Base-by-base conservation (phyloP, 2,329 filamentous ascomycete species). In the Raffaelea ambrosiae region DNA sequence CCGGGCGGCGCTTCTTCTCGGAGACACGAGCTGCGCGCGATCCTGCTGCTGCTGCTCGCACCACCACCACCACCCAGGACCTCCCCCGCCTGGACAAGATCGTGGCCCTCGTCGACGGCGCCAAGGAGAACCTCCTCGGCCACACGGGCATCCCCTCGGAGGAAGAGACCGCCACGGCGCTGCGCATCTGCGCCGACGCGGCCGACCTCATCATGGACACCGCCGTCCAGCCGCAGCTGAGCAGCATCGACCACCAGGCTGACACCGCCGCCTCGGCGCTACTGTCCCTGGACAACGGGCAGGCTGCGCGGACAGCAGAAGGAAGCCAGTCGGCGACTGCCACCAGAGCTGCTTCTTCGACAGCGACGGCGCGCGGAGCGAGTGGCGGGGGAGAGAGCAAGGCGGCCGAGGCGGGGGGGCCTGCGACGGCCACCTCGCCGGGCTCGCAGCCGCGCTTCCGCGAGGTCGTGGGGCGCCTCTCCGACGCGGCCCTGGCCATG, bases 401-500 rank as follows among this genome's bases (percentile, higher is more conserved):
- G 3, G 31, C 20, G 4, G 31, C 18, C 1, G 14, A 1, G 3
- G 23, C 13, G 5, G 3, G 22, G 16, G 11, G 4, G 4, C 22
- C 14, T 14, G 8, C 38, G 20, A 18, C 33, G 7, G 13, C 22
- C 18, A 19, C 20, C 4, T 2, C 29, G 3, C 16, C 41, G 20
- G n/a, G n/a, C n/a, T n/a, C n/a, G 26, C 26, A 7, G 26, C 43
- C 48, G 36, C 53, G 51, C 13, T 41, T 75, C 40, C 63, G 64
- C 51, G 66, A 72, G 41, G 68, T 73, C 22, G 63, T 74, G 48
- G 66, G 74, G 55, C 69, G 67, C 55, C 71, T 83, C 48, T 81
- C 79, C 20, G 61, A 74, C 44, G 66, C 76, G 8, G 81, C 84
- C n/a, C 85, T 86, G 62, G 70, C 75, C 35, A 76, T 96, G 48